Evolutionary conservation across 306 rosid species (phyloP), one percentile per base, ranked within the genome.

Genomic region (Hippophae gyantsensis): DNA sequence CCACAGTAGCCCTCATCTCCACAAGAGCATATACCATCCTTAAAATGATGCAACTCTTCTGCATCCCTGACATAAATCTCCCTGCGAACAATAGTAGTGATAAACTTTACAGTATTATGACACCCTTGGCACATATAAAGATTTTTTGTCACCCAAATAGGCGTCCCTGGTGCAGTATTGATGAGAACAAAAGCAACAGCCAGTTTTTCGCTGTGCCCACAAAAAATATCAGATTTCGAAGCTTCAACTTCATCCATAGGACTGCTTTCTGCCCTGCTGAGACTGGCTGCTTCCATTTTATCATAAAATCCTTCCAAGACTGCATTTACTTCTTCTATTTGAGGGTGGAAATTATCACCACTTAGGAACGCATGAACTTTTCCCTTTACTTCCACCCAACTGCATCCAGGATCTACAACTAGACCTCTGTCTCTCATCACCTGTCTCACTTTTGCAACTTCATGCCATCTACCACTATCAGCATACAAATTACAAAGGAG

Each of bases 151-250:
- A 90, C 95, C 96, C 79, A 78, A 55, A 90, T 68, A 49, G 96
- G 95, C 68, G 53, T 78, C 43, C 98, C 98, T 6, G 98, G 98
- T 42, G 80, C 81, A 1, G 96, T 79, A 38, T 79, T 87, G 61
- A 87, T 85, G 10, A 90, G 85, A 54, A 76, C 96, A 61, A 83
- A 90, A 46, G 74, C 84, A 70, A 87, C 73, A 55, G 96, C 96
- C 14, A 71, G 86, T 71, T 83, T 83, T 73, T 90, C 98, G 58
- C 96, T 87, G 67, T 87, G 98, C 55, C 98, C 98, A 58, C 96
- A 87, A 67, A 90, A 84, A 63, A 90, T 81, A 63, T 90, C 98
- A 48, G 94, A 89, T 74, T 84, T 87, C 7, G 92, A 87, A 75
- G 84, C 76, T 71, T 85, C 84, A 63, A 83, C 70, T 62, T 72